Evolutionary conservation across 2,329 filamentous ascomycete genomes (phyloP), one percentile per base, ranked within the genome.

Genomic region (Penicillium sp.): DNA sequence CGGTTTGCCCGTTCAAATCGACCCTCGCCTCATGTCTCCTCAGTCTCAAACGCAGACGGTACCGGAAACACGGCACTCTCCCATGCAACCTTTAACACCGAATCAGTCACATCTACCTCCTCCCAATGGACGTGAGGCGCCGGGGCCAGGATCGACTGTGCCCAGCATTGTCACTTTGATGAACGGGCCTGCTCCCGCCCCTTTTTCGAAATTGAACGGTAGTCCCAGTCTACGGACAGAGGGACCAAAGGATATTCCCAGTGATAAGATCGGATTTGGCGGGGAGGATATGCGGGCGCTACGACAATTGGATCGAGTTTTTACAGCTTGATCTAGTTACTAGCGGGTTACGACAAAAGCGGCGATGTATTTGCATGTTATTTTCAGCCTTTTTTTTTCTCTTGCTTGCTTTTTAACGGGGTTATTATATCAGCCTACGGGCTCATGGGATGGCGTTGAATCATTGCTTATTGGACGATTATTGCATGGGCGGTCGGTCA

Each of bases 211-310:
- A 46, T 55, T 66, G 11, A 57, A 62, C 21, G 53, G 43, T 23
- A 61, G 50, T 23, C 61, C 62, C 16, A 61, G 46, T 28, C 7
- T 51, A 14, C 20, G 52, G 21, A 47, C 43, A 58, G 74, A 75
- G 21, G 76, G 76, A 30, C 77, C 80, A 7, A 77, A 79, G 55
- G 81, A 83, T 64, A 83, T 83, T 50, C 81, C 80, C 7, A 81
- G 76, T 51, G 79, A 82, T 59, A 83, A 83, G 61, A 71, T 83
- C 24, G 81, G 78, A 5, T 83, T 82, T 49, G 77, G 80, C 18
- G 71, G 73, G 35, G 86, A 89, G 68, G 87, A 90, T 62, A 81
- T 80, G 59, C 78, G 85, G 62, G 86, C 85, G 1, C 70, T 90
- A 47, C 79, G 84, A 61, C 84, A 88, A 66, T 74, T 90, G 50